Percentiles rank a stretch among this genome's conserved stretches.
Conservation (phyloP, 2,329 filamentous ascomycete genomes). For the Aspergillus phoenicis region DNA sequence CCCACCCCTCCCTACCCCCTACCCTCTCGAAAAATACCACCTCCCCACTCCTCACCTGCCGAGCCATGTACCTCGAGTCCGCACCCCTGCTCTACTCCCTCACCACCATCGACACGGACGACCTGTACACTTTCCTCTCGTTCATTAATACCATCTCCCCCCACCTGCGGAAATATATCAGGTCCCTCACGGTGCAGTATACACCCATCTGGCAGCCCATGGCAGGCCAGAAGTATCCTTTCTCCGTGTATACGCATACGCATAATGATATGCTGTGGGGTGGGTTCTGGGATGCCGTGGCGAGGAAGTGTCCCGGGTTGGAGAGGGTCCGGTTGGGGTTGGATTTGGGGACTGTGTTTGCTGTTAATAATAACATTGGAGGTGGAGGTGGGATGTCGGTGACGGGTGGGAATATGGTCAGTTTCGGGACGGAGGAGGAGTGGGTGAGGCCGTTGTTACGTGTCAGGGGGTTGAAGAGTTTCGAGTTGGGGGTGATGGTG, state of each 20-base stretch:
- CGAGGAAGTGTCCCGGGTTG: background rate
- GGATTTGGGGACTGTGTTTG: background rate
- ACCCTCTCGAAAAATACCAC: conserved; percentile 28
- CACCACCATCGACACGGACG: conserved; percentile 39
- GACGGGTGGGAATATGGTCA: conserved; percentile 27
- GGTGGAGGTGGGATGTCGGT: conserved; percentile 11
- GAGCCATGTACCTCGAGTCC: conserved; percentile 39
- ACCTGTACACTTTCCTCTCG: conserved; percentile 40
- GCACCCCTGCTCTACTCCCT: conserved; percentile 32
- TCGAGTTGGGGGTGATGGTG: conserved; percentile 40
- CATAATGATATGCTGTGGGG: conserved; percentile 31
- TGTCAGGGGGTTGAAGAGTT: conserved; percentile 31
- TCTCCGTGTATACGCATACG: conserved; percentile 40
- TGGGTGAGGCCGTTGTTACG: conserved; percentile 36
- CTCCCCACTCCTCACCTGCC: conserved; percentile 36
- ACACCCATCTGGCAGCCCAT: conserved; percentile 40
- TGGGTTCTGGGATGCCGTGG: background rate
- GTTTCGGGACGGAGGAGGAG: conserved; percentile 27
- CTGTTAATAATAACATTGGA: background rate
- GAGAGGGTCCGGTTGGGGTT: background rate
- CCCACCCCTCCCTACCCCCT: conserved; percentile 28
- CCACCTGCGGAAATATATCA: conserved; percentile 22
- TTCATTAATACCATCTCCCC: conserved; percentile 31
- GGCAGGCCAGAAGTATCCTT: conserved; percentile 30
- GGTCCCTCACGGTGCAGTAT: conserved; percentile 36